Evolutionary conservation across 2,329 filamentous ascomycete species (phyloP), one percentile per base, ranked within the genome.

Genomic region (Scopulariopsis brevicaulis): DNA sequence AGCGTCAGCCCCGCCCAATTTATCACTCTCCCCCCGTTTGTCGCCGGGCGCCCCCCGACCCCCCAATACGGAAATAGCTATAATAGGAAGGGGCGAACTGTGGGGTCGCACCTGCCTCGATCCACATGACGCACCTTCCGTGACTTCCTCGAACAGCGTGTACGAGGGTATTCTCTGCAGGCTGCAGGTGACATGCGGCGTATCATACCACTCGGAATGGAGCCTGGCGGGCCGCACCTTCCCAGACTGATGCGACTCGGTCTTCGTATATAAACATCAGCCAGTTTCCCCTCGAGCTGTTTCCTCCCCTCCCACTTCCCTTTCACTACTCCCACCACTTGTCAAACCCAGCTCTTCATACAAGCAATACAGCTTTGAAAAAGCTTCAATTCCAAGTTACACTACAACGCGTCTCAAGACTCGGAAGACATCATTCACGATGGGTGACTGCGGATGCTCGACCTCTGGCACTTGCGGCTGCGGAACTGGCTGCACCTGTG

Each of bases 381-480:
- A 46, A 43, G 20, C 18, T 20, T n/a, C 46, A 11, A 37, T 58
- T 37, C 28, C n/a, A 57, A 62, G 60, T 54, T 57, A 61, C 56
- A 15, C 48, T 24, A 52, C 11, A 35, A 57, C 50, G 51, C 53
- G 59, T 53, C 43, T 37, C 57, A 53, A 14, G 54, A 34, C 32
- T 34, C 11, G 24, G 51, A 54, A 58, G 53, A 54, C 60, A 60
- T 55, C 53, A 52, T 60, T 67, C 66, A 74, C 60, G 63, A 76
- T 76, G 73, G 66, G 67, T 66, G 71, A 68, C 65, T 76, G 72
- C 63, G 73, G 72, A 65, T 75, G 73, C 62, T 64, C 71, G 63
- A 63, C 68, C 56, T 69, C 71, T 61, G 73, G 73, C 63, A 64
- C 69, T 57, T 76, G 74, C 66, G 64, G 66, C 65, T 76, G 74